phyloP scores from a whole-genome alignment of 176 grass and related monocot genomes.

The Bromus sterilis region DNA sequence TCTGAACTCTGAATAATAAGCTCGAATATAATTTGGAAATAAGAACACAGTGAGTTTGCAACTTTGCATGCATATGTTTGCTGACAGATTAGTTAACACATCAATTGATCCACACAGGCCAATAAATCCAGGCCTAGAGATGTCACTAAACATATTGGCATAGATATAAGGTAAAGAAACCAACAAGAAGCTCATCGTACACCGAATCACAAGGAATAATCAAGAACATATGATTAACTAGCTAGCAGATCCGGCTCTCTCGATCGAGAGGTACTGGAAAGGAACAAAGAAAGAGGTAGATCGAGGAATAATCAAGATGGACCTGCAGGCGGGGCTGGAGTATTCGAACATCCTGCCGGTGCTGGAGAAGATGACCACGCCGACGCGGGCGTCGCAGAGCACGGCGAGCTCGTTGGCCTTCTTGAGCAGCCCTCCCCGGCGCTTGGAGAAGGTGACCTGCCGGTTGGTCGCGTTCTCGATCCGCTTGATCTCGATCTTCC shows the following conservation, averaged over 20 bases:
- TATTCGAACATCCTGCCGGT: constrained; percentile 80
- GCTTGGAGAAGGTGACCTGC: constrained; percentile 80
- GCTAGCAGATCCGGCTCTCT: background rate
- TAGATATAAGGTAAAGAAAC: too few species aligned
- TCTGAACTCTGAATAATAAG: background rate
- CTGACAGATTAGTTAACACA: background rate
- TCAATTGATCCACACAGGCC: background rate
- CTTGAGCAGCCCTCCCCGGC: constrained; percentile 69
- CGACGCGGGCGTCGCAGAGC: constrained; percentile 65
- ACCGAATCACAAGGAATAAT: too few species aligned
- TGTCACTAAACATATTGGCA: too few species aligned
- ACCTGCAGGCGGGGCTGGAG: constrained; percentile 51
- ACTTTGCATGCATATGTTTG: background rate
- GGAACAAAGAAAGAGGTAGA: background rate
- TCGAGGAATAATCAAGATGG: background rate
- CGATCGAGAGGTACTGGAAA: background rate
- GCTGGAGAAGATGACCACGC: constrained; percentile 76
- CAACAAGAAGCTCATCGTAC: too few species aligned
- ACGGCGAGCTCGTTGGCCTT: constrained; percentile 79
- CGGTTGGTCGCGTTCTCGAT: constrained; percentile 77
- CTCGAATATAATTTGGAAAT: background rate
- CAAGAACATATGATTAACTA: background rate
- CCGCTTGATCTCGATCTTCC: constrained; percentile 82
- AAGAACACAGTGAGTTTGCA: background rate
- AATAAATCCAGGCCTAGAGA: background rate